Evolutionary conservation across 2,329 filamentous ascomycete genomes (phyloP).

Genomic region (Pseudopyricularia javanii): DNA sequence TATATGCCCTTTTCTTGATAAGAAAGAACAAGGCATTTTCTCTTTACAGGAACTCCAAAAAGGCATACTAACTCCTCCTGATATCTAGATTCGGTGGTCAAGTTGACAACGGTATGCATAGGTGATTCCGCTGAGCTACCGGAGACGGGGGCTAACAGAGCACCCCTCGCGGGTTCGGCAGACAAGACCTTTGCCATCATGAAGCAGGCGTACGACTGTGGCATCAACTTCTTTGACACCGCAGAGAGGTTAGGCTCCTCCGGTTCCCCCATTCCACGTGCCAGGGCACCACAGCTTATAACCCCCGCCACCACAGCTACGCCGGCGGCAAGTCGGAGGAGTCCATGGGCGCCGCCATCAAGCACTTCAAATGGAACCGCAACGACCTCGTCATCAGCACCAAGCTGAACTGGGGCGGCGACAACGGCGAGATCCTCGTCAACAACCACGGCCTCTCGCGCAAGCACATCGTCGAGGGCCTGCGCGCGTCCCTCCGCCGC

Average conservation of each 20-base stretch:
- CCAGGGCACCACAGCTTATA: not conserved
- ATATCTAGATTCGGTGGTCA: constrained; percentile 49
- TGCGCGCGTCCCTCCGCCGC: constrained; percentile 43
- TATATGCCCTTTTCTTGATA: not conserved
- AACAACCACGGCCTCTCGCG: constrained; percentile 36
- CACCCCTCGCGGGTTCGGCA: not conserved
- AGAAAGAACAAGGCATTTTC: not conserved
- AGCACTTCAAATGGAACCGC: constrained; percentile 38
- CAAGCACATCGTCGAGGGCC: constrained; percentile 42
- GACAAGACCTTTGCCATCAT: constrained; percentile 40
- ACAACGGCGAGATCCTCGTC: constrained; percentile 40
- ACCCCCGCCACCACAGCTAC: constrained; percentile 18
- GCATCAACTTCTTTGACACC: constrained; percentile 55
- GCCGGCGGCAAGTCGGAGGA: constrained; percentile 34
- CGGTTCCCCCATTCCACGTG: not conserved
- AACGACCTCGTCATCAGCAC: constrained; percentile 42
- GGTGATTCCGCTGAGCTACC: not conserved
- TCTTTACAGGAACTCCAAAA: no score
- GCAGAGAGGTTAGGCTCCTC: constrained; percentile 29
- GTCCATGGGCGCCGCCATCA: constrained; percentile 39
- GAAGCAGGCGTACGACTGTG: constrained; percentile 48
- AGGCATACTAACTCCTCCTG: no score
- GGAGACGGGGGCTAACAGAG: not conserved
- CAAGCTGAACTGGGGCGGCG: constrained; percentile 49
- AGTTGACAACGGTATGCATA: constrained; percentile 47